Evolutionary conservation across 306 rosid species (phyloP).

Genomic region (Fragaria vesca): DNA sequence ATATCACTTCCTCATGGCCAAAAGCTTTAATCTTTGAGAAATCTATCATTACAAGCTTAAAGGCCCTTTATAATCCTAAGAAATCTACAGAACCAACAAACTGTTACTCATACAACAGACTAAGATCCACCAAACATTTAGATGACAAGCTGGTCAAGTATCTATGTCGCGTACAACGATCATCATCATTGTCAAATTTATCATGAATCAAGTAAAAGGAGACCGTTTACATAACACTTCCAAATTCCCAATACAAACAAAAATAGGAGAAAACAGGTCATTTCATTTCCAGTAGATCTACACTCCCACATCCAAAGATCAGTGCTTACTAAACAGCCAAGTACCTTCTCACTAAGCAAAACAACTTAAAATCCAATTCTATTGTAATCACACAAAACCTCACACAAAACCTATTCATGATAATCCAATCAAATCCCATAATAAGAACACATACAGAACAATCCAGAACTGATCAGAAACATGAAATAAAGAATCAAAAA

Average conservation of each 20-base stretch:
- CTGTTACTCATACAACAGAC: background rate
- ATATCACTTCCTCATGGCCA: background rate
- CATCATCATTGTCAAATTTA: background rate
- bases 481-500: slow-evolving; percentile 4
- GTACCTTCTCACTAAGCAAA: slow-evolving; percentile 7
- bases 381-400: background rate
- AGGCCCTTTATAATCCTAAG: background rate
- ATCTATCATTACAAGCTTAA: background rate
- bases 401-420: background rate
- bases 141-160: background rate
- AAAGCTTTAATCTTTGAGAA: background rate
- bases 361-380: background rate
- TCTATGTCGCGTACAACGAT: background rate
- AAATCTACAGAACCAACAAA: background rate
- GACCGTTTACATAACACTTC: background rate
- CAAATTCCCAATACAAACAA: background rate
- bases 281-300: slow-evolving; percentile 4
- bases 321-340: slow-evolving; percentile 5
- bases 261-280: background rate
- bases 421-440: slow-evolving; percentile 20
- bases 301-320: slow-evolving; percentile 15
- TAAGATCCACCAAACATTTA: background rate
- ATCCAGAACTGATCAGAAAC: slow-evolving; percentile 1
- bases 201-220: background rate
- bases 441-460: background rate